Base-by-base conservation (phyloP, 768 basidiomycete genomes). In the Rhizopogon vinicolor region DNA sequence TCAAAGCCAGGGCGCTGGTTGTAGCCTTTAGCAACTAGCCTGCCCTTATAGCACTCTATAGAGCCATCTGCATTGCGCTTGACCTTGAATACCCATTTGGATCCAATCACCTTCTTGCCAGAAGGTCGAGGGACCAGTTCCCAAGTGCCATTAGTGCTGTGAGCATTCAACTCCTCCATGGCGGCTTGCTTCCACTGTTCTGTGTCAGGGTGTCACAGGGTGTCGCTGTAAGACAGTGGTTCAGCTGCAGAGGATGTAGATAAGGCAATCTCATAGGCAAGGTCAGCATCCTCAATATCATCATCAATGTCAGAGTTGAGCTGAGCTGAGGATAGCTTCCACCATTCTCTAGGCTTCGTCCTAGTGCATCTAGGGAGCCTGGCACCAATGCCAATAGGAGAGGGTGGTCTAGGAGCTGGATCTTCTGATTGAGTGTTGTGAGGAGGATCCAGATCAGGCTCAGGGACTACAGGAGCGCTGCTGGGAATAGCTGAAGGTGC, bases 11-110 rank as follows among this genome's bases (percentile, higher is more conserved):
- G 64, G 10, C 51, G 46, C 60, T 77, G 74, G 6, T 63, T 53
- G 63, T 72, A 74, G 6, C 65, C 63, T 39, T 62, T 40, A 7
- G 51, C 18, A 10, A 52, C 39, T n/a, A 28, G 33, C 10, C 48
- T 25, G 25, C 48, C 50, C 28, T 31, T 48, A 39, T 55, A 18
- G 2, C 63, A 58, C 2, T 54, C 53, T 28, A 77, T 60, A 0
- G 57, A 46, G 18, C 77, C 76, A 3, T 60, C 35, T 1, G 64
- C 60, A 55, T 78, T 70, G 35, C 61, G 51, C 62, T 82, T 81
- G 39, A 65, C 53, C 29, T 58, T 60, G 57, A 69, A 79, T 8
- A 79, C 74, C 72, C 75, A 78, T n/a, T 67, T 64, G 7, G 57
- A 62, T 1, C 65, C 61, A 7, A 19, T 29, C 1, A 29, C 7